Base-by-base conservation (phyloP, 352 stramenopile species). In the Pythium phragmiticola region DNA sequence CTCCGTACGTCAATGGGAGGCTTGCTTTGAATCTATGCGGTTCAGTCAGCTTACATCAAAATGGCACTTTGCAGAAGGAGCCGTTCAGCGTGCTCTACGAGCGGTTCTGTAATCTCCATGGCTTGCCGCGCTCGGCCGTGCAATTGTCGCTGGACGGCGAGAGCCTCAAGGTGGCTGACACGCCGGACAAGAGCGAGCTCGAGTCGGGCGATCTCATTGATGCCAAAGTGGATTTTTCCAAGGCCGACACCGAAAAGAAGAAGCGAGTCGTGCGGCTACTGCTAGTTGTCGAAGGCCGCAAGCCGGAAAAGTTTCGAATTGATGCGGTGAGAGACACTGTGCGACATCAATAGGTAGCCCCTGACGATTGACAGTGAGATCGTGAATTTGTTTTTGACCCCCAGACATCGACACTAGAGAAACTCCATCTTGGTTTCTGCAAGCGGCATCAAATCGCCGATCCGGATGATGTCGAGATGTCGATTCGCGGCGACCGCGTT, bases 181-280 rank as follows among this genome's bases (percentile, higher is more conserved):
- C 77, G 16, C 74, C 79, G 2, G 46, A 51, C 1, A 57, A 54
- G 6, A 68, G 63, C 56, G 78, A 88, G 43, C 65, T 89, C 11
- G 82, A 89, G 45, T 69, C 75, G 2, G 79, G 74, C 28, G 79
- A 92, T 49, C 47, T 92, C 11, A 83, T 92, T 39, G 83, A 92
- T 54, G 80, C 83, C 16, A 89, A 88, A 37, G 83, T 90, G 36
- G 79, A 92, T 50, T 92, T 90, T 39, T 76, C 78, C 0, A 64
- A 82, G 61, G 77, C 86, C 37, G 60, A 74, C 36, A 52, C 67
- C 4, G 63, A 76, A n/a, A 83, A 84, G 53, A 89, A 88, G 50
- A 56, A 63, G 23, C 73, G 53, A 0, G 84, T 85, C 53, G 34
- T 92, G 26, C 80, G 81, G 5, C 52, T 92, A 33, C 69, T 73